Base-by-base conservation (phyloP, 257 asterid species). In the Eucommia ulmoides region DNA sequence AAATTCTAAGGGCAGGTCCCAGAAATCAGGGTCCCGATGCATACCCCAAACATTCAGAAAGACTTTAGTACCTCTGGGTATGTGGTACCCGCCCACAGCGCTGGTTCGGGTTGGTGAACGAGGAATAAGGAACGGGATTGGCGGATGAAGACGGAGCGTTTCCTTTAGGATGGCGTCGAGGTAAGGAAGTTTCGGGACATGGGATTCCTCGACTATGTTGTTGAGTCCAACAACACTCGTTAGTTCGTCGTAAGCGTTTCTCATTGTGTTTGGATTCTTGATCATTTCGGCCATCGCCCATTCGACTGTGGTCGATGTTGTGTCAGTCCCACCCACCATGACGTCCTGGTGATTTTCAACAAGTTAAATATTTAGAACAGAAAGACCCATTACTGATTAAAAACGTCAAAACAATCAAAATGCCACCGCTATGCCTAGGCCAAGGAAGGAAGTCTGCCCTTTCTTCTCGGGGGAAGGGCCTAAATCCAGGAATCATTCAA, bases 81-180 rank as follows among this genome's bases (percentile, higher is more conserved):
- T 29, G 38, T 29, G 7, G 8, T 29, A 29, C 8, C 38, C 38
- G 12, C 38, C 38, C 38, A 29, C 38, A 29, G 38, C 12, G 38
- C 12, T 5, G 38, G 38, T 5, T 29, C 12, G 38, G 7, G 38
- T 29, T 5, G 38, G 38, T 5, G 8, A 12, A 7, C 38, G 7
- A 5, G 38, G 38, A 29, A 29, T 29, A 5, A 29, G 12, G 12
- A 29, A 29, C 8, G 7, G 38, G 38, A n/a, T n/a, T 12, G 38
- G 38, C 38, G 38, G 38, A 29, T 29, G 38, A 7, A 29, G 12
- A 5, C 38, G 7, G 38, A 29, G 38, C 12, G 38, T 12, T 29
- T 29, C 38, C 12, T 29, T 29, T 29, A 74, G 46, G 18, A 75
- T 61, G 4, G 75, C 73, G 22, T 71, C 61, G 29, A 70, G 47